A percentile compares a stretch with the other conserved stretches of the same genome.
These are phyloP conservation scores for Vitis hybrid DNA, from an alignment of 177 flowering plant species.

Conservation along the genomic window DNA sequence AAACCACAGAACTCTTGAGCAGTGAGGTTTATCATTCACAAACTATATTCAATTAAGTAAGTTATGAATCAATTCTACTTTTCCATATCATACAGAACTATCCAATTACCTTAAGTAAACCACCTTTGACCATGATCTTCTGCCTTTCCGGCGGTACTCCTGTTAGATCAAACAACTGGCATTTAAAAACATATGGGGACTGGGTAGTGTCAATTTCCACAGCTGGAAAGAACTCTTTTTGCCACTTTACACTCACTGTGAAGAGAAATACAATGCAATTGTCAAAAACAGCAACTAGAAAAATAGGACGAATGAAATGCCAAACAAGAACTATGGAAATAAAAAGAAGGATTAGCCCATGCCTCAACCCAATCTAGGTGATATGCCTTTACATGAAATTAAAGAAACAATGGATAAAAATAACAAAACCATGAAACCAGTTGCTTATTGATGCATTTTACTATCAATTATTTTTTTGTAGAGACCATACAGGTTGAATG, in stretches of 20 bases:
- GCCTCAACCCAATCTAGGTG: no score
- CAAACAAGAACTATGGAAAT: neutral
- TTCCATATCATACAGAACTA: neutral
- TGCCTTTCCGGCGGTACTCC: conserved; percentile 99
- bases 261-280: conserved; percentile 4
- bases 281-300: conserved; percentile 4
- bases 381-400: no score
- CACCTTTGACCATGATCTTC: conserved; percentile 98
- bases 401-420: no score
- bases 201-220: conserved; percentile 93
- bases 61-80: neutral
- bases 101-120: conserved; percentile 77
- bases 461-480: no score
- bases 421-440: no score
- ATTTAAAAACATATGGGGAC: conserved; percentile 89
- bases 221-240: conserved; percentile 67
- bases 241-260: conserved; percentile 98
- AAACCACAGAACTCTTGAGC: no score
- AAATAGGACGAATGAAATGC: neutral
- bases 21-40: neutral
- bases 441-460: no score
- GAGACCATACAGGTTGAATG: no score
- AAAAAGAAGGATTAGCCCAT: no score
- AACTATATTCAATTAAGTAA: neutral
- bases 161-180: conserved; percentile 88